Percentiles rank a stretch among this genome's conserved stretches.
phyloP scores from a whole-genome alignment of 768 basidiomycete species.

The Auriscalpium microsporum region DNA sequence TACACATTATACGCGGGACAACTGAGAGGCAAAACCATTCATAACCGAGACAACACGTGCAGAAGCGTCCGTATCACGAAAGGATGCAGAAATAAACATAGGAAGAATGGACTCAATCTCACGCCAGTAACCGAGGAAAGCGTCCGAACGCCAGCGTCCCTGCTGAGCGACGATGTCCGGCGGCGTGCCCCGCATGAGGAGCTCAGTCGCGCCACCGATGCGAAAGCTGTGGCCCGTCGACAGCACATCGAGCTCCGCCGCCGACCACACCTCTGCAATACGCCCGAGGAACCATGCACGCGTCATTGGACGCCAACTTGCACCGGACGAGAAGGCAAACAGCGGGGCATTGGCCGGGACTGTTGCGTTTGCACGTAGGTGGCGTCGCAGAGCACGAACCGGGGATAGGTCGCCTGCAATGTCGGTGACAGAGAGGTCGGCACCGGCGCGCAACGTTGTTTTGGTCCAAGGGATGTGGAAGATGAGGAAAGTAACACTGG shows the following conservation, averaged over 20 bases:
- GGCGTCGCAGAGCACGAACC: background rate
- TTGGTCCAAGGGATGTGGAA: background rate
- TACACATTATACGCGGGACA: background rate
- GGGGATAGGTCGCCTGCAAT: background rate
- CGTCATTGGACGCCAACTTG: conserved; percentile 1
- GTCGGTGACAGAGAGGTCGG: background rate
- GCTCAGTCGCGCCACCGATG: conserved; percentile 18
- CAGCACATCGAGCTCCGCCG: background rate
- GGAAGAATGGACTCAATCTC: conserved; percentile 10
- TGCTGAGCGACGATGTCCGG: conserved; percentile 15
- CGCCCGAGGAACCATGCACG: conserved; percentile 2
- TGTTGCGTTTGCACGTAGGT: background rate
- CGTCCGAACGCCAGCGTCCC: conserved; percentile 17
- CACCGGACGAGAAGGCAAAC: background rate
- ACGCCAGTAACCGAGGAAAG: conserved; percentile 20
- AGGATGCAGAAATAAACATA: background rate
- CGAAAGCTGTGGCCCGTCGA: conserved; percentile 16
- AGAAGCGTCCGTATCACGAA: background rate
- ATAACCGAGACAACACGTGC: background rate
- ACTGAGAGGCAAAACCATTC: background rate
- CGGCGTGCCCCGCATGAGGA: conserved; percentile 11
- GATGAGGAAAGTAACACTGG: background rate
- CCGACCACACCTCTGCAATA: conserved; percentile 11
- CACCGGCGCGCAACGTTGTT: background rate
- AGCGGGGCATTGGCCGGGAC: background rate